Percentiles rank a stretch among this genome's conserved stretches.
Conservation (phyloP, 768 basidiomycete genomes). For the Mycena maculata region DNA sequence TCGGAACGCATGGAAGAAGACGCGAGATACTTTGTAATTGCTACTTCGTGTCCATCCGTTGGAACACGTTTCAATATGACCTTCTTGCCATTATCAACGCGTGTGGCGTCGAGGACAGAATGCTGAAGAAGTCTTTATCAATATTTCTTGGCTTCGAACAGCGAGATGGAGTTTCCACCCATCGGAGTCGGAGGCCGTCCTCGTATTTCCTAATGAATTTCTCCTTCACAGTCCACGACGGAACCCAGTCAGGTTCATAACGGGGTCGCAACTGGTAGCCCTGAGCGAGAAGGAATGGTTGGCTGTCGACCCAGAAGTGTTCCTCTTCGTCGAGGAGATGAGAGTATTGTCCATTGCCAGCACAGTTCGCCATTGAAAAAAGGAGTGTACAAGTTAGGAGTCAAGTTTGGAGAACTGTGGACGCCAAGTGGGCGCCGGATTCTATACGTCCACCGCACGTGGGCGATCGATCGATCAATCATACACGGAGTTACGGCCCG, state of each 20-base stretch:
- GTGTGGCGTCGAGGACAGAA: slow-evolving; percentile 15
- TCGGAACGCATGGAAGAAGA: background rate
- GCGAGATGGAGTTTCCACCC: background rate
- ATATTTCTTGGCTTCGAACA: too few species aligned
- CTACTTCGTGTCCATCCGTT: background rate
- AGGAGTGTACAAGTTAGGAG: too few species aligned
- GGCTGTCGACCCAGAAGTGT: slow-evolving; percentile 17
- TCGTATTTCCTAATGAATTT: background rate
- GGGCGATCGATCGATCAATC: too few species aligned
- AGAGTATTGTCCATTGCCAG: background rate
- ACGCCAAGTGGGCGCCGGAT: too few species aligned
- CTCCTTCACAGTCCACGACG: background rate
- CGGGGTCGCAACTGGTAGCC: slow-evolving; percentile 27
- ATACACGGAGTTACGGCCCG: too few species aligned
- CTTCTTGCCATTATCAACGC: slow-evolving; percentile 17
- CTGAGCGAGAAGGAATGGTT: slow-evolving; percentile 3
- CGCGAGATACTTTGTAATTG: background rate
- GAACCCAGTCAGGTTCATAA: slow-evolving; percentile 24
- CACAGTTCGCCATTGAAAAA: too few species aligned
- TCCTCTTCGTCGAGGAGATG: background rate
- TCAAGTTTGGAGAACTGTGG: too few species aligned
- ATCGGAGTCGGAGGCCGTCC: background rate
- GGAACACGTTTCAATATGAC: slow-evolving; percentile 18
- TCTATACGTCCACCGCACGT: too few species aligned
- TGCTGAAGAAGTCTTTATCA: background rate